Evolutionary conservation across 2,329 filamentous ascomycete genomes (phyloP).

Genomic region (Colletotrichum sublineola): DNA sequence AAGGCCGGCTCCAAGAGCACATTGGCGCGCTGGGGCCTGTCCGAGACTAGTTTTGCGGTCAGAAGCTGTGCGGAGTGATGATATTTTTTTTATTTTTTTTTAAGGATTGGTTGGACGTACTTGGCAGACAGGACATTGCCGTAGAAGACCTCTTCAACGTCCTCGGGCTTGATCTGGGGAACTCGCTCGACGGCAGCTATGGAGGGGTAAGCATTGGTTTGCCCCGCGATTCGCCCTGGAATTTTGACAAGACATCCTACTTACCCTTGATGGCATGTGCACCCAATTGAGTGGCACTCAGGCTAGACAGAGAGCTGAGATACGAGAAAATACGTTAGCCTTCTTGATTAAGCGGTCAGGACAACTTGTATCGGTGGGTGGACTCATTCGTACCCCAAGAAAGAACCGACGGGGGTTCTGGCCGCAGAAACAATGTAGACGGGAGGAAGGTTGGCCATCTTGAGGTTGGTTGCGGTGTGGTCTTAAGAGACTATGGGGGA

Average conservation of each 20-base stretch:
- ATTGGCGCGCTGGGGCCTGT: constrained; percentile 96
- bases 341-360: constrained; percentile 29
- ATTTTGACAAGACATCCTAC: constrained; percentile 44
- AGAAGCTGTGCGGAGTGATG: background rate
- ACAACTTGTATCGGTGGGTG: constrained; percentile 22
- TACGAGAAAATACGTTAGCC: constrained; percentile 26
- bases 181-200: constrained; percentile 85
- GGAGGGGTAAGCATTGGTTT: constrained; percentile 38
- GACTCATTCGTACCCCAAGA: constrained; percentile 78
- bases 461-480: constrained; percentile 48
- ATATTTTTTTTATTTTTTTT: background rate
- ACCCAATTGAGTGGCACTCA: constrained; percentile 88
- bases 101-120: constrained; percentile 63
- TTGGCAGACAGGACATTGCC: constrained; percentile 98
- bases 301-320: constrained; percentile 84
- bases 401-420: constrained; percentile 92
- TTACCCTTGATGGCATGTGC: constrained; percentile 92
- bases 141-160: constrained; percentile 97
- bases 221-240: constrained; percentile 22
- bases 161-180: constrained; percentile 85
- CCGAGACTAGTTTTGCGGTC: constrained; percentile 75
- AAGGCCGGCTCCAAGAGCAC: constrained; percentile 89
- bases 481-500: background rate
- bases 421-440: constrained; percentile 97
- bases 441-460: constrained; percentile 83